phyloP scores from a whole-genome alignment of 2,329 filamentous ascomycete genomes.

The Ascosphaera pollenicola region DNA sequence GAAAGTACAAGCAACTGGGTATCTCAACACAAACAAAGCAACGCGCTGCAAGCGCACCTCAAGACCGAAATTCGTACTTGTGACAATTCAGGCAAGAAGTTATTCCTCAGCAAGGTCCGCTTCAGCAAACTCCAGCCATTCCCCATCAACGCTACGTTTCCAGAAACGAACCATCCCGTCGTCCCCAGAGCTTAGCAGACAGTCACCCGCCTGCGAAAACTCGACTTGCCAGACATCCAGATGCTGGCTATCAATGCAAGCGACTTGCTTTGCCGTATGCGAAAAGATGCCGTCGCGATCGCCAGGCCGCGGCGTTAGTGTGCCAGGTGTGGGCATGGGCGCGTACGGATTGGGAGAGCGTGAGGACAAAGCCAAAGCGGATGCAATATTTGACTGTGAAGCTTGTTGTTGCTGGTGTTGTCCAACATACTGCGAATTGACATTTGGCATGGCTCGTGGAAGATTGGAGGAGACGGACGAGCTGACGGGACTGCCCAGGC shows the following conservation, averaged over 20 bases:
- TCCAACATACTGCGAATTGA: not conserved
- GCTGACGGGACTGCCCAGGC: not conserved
- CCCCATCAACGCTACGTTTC: conserved; percentile 21
- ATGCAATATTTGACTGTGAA: conserved; percentile 20
- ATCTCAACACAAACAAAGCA: no score
- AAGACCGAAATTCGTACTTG: no score
- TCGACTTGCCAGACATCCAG: conserved; percentile 24
- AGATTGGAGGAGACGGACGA: conserved; percentile 1
- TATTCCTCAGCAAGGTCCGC: conserved; percentile 17
- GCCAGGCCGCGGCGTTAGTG: conserved; percentile 13
- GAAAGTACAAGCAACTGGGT: no score
- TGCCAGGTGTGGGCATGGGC: conserved; percentile 3
- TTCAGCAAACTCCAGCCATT: conserved; percentile 23
- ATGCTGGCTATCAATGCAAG: conserved; percentile 22
- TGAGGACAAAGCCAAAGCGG: conserved; percentile 16
- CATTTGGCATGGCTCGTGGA: conserved; percentile 3
- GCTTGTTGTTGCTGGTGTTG: conserved; percentile 4
- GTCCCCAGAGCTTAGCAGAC: conserved; percentile 21
- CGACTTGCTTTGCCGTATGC: conserved; percentile 20
- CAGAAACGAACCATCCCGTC: conserved; percentile 21
- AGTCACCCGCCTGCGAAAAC: conserved; percentile 22
- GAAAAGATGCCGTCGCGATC: conserved; percentile 18
- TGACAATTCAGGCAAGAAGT: not conserved
- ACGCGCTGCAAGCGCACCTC: no score
- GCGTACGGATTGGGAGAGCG: conserved; percentile 1